A percentile compares a stretch with the other conserved stretches of the same genome.
phyloP scores from a whole-genome alignment of 495 filamentous ascomycete species.

The Aspergillus sparsus region DNA sequence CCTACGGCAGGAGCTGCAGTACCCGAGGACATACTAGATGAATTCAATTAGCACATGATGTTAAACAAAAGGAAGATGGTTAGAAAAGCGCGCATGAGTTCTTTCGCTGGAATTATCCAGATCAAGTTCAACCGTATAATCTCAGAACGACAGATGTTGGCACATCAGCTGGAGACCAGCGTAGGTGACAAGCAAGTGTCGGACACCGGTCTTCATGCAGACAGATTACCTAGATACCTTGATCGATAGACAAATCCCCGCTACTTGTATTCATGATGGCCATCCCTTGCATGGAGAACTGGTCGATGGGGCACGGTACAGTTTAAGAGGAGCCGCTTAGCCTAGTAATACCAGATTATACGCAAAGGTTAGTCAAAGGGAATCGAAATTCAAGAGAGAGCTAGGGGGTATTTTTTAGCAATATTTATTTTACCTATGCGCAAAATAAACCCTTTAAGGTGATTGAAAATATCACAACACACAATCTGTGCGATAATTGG shows the following conservation, averaged over 20 bases:
- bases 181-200: slow-evolving; percentile 21
- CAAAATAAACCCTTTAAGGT: too few relatives aligned
- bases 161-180: slow-evolving; percentile 6
- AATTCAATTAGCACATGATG: slow-evolving; percentile 29
- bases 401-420: too few relatives aligned
- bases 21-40: slow-evolving; percentile 40
- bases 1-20: slow-evolving; percentile 36
- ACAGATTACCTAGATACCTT: slow-evolving; percentile 50
- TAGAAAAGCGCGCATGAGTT: slow-evolving; percentile 51
- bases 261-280: slow-evolving; percentile 49
- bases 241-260: slow-evolving; percentile 47
- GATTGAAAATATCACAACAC: neutral
- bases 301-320: slow-evolving; percentile 33
- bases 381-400: neutral
- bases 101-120: slow-evolving; percentile 65
- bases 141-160: slow-evolving; percentile 49
- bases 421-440: slow-evolving; percentile 11
- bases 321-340: slow-evolving; percentile 20
- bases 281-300: slow-evolving; percentile 24
- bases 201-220: slow-evolving; percentile 56
- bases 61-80: neutral
- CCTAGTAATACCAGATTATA: slow-evolving; percentile 6
- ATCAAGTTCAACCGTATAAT: slow-evolving; percentile 65
- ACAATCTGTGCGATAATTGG: neutral
- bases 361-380: slow-evolving; percentile 8